These are phyloP conservation scores for Botrytis squamosa DNA, from an alignment of 2,329 filamentous ascomycete species.

Conservation along the genomic window DNA sequence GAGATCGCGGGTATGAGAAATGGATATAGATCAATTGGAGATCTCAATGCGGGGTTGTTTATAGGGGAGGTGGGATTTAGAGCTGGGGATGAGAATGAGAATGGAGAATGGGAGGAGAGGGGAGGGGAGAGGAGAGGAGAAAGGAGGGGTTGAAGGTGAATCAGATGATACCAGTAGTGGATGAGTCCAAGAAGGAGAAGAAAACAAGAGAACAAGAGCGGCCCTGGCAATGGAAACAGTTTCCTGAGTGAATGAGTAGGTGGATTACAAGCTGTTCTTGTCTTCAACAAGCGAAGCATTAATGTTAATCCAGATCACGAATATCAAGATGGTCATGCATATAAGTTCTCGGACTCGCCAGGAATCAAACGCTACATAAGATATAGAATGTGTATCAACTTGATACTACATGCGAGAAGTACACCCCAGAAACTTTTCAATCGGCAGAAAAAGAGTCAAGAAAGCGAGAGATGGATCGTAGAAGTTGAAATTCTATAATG, in stretches of 20 bases:
- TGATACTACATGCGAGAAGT: not conserved
- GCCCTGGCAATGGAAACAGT: not conserved
- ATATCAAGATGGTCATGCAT: not conserved
- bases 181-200: not conserved
- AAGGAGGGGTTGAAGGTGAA: not conserved
- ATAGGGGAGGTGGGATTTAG: too few species aligned
- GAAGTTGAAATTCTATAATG: not conserved
- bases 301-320: not conserved
- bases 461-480: not conserved
- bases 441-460: fast-evolving
- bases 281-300: fast-evolving
- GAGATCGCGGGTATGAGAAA: too few species aligned
- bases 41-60: not conserved
- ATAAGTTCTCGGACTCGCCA: not conserved
- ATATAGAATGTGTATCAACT: not conserved
- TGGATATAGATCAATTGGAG: not conserved
- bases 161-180: not conserved
- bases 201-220: too few species aligned
- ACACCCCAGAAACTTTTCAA: not conserved
- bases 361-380: not conserved
- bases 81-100: too few species aligned
- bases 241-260: not conserved
- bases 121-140: not conserved
- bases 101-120: not conserved
- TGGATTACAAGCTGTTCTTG: fast-evolving